Evolutionary conservation across 2,329 filamentous ascomycete genomes (phyloP).

Genomic region (Penicillium sclerotiorum): DNA sequence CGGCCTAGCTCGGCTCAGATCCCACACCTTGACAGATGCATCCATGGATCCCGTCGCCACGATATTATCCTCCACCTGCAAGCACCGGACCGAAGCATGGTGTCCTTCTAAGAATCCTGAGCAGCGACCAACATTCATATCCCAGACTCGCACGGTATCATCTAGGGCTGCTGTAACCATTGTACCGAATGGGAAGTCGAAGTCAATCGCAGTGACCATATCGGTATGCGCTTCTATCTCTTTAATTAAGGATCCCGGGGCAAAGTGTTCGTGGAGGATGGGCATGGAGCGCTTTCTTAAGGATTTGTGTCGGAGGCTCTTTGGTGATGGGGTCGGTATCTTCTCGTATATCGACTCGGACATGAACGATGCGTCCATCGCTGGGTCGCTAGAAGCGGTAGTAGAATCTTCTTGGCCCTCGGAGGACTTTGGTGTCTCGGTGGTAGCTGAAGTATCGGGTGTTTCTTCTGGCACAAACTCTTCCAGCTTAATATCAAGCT

Average conservation of each 20-base stretch:
- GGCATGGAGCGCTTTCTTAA: constrained; percentile 73
- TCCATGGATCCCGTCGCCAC: constrained; percentile 94
- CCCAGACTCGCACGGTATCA: constrained; percentile 94
- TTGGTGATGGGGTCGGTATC: constrained; percentile 68
- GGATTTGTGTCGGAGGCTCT: constrained; percentile 52
- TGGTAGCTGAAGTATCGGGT: constrained; percentile 32
- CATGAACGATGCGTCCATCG: constrained; percentile 74
- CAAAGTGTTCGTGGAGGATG: constrained; percentile 91
- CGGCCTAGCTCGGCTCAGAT: constrained; percentile 85
- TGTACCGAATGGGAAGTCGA: constrained; percentile 95
- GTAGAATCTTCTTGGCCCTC: constrained; percentile 51
- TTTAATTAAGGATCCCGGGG: constrained; percentile 83
- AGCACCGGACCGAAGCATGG: constrained; percentile 84
- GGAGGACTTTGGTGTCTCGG: constrained; percentile 40
- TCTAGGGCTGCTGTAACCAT: constrained; percentile 91
- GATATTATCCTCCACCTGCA: constrained; percentile 95
- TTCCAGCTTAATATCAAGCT: constrained; percentile 64
- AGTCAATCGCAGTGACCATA: constrained; percentile 85
- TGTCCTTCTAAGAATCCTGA: constrained; percentile 92
- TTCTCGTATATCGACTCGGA: constrained; percentile 97
- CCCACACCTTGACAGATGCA: constrained; percentile 92
- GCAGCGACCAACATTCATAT: constrained; percentile 88
- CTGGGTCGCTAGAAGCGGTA: constrained; percentile 55
- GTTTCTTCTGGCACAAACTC: constrained; percentile 56
- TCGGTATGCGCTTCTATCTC: constrained; percentile 89